Evolutionary conservation across 331 rosid species (phyloP), one percentile per base, ranked within the genome.

Genomic region (Stylosanthes scabra): DNA sequence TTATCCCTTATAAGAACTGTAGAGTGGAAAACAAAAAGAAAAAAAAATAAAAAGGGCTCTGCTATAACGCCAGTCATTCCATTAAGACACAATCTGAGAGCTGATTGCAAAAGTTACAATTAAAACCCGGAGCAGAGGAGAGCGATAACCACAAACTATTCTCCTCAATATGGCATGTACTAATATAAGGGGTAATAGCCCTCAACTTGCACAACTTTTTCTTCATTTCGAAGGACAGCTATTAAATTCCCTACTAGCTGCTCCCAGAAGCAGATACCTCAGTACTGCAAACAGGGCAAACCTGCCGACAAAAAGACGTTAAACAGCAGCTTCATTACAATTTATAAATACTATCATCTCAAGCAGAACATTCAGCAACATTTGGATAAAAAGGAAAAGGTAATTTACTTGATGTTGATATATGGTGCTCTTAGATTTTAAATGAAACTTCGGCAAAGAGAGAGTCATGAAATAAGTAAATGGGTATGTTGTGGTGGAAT

Each of bases 251-350:
- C 83, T 76, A 81, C 85, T 80, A 83, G 86, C 85, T 84, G 87
- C 88, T 88, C 55, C 88, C 91, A 41, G 96, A 78, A 44, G 89
- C 80, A 27, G 98, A 86, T 54, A 91, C 97, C 85, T 95, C 99
- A 3, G 90, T 79, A 57, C 88, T 88, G 89, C 99, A 95, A 61
- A 95, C 97, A 28, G 97, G 97, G 91, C 99, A 95, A 63, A 91
- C 92, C 99, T 95, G 92, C 86, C 73, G 47, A 65, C 66, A 61
- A 66, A 79, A 20, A 39, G 7, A 45, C 74, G 64, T 54, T 76
- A 80, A n/a, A 25, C 45, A n/a, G 63, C 55, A 41, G 46, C 66
- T 68, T 47, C 50, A 58, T 9, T 42, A 51, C 44, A 50, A 50
- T 4, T 13, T 49, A 34, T 56, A 52, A 49, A 31, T 9, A 34